Evolutionary conservation across 129 eudicot genomes (phyloP), one percentile per base, ranked within the genome.

Genomic region (Smallanthus sonchifolius): DNA sequence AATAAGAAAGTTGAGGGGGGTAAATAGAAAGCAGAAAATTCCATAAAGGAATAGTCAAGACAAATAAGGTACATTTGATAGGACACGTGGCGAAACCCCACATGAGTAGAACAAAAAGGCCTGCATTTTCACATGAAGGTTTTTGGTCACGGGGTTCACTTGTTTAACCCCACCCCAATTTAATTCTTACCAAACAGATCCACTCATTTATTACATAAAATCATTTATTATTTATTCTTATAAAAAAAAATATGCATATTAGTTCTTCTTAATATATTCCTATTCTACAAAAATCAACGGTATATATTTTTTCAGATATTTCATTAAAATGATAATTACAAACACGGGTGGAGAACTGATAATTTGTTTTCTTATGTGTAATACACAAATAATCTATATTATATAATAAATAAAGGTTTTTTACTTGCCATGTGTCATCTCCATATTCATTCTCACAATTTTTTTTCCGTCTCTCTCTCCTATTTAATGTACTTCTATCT

Each of bases 1-100:
- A n/a, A n/a, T n/a, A n/a, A 10, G 32, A 70, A 35, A 57, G 16
- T 20, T 45, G n/a, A 2, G 34, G 35, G 72, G 36, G 82, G 43
- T 15, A 68, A 34, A 77, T 17, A 7, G 65, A 43, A 73, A 42
- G 55, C 35, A 59, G 63, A 69, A 59, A 78, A 24, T 47, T 69
- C 77, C 72, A 70, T 70, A 69, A 62, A 70, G 24, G 37, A n/a
- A n/a, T n/a, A n/a, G n/a, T n/a, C n/a, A n/a, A 65, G 17, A 15
- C 16, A 51, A 24, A 70, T 57, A 67, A 16, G 69, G 65, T 57
- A 69, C 16, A 60, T 45, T 63, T 62, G 66, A 36, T 40, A 72
- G 3, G 69, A 72, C 74, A 79, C 83, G 78, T 79, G 83, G 83
- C 78, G 30, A 32, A 79, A 79, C 78, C 74, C 83, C 78, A 72